Evolutionary conservation across 2,329 filamentous ascomycete genomes (phyloP).

Genomic region (Aspergillus fumigatus): DNA sequence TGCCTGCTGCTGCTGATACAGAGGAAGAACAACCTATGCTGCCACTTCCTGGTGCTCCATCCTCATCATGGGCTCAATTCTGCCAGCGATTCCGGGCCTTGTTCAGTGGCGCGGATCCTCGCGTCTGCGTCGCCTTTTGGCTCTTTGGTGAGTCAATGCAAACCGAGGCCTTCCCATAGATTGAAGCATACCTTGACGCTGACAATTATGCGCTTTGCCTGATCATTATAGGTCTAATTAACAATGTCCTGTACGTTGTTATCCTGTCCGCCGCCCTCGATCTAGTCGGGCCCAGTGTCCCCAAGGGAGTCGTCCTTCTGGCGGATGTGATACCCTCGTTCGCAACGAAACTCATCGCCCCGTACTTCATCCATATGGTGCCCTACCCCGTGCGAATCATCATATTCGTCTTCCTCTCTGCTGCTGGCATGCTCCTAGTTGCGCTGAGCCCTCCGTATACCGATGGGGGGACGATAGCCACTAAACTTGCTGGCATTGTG

Average conservation of each 20-base stretch:
- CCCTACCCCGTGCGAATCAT: conserved; percentile 74
- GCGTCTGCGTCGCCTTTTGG: conserved; percentile 82
- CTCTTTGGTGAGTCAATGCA: conserved; percentile 65
- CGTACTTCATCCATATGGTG: conserved; percentile 87
- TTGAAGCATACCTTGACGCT: neutral
- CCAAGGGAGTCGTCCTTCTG: conserved; percentile 88
- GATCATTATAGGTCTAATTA: conserved; percentile 67
- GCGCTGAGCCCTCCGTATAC: conserved; percentile 66
- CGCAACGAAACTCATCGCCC: conserved; percentile 77
- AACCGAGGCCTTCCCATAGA: neutral
- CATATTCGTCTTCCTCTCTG: conserved; percentile 69
- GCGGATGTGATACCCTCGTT: conserved; percentile 91
- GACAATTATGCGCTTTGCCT: neutral
- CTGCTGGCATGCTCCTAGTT: conserved; percentile 83
- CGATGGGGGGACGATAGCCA: conserved; percentile 57
- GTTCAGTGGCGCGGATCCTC: conserved; percentile 63
- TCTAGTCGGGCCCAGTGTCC: conserved; percentile 78
- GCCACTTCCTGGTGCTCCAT: conserved; percentile 54
- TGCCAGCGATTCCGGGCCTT: conserved; percentile 59
- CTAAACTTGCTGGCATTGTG: conserved; percentile 77
- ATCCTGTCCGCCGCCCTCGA: conserved; percentile 94
- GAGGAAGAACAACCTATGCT: conserved; percentile 33
- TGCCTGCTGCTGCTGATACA: conserved; percentile 19
- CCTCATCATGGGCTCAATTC: conserved; percentile 70
- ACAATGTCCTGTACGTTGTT: conserved; percentile 97